Base-by-base conservation (phyloP, 495 filamentous ascomycete genomes). In the Annulohypoxylon stygium region DNA sequence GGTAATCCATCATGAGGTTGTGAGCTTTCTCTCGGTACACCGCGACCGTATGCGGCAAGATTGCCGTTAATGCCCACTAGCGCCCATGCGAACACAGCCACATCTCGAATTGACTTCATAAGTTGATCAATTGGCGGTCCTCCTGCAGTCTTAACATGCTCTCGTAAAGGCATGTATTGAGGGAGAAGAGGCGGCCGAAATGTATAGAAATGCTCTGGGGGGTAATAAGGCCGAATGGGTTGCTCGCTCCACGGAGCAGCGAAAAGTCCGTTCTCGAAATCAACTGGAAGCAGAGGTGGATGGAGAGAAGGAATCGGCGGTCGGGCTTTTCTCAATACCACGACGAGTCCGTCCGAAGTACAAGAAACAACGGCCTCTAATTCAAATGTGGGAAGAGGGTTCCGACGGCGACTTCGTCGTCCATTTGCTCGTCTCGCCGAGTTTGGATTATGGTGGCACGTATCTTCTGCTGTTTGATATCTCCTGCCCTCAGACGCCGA, bases 361-460 rank as follows among this genome's bases (percentile, higher is more conserved):
- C 93, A 97, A 5, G 93, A 97, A 41, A 97, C 90, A 18, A 97
- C 93, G 11, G 93, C 93, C 80, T 97, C 93, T 41, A 97, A 82
- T 75, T 96, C 93, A 61, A 92, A 83, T 8, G 75, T 77, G 18
- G 82, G 79, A 25, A 74, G 74, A 45, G 60, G 71, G 50, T 71
- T 71, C 30, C 67, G 66, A 65, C 61, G 69, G 14, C 63, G 73
- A 10, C 7, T 9, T 34, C 54, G 59, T 65, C 58, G 61, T 37
- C 61, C 57, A 18, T 61, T 45, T 30, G 53, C 16, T 11, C 41
- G 68, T n/a, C 23, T 47, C 2, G 57, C 72, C 70, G 33, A 62
- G 60, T 53, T 73, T 26, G 50, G 20, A 66, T 23, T 11, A n/a
- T 18, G 61, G 33, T 66, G 61, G 14, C 71, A 74, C n/a, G 57